Evolutionary conservation across 148 eudicot genomes (phyloP).

Genomic region (Mesembryanthemum crystallinum): DNA sequence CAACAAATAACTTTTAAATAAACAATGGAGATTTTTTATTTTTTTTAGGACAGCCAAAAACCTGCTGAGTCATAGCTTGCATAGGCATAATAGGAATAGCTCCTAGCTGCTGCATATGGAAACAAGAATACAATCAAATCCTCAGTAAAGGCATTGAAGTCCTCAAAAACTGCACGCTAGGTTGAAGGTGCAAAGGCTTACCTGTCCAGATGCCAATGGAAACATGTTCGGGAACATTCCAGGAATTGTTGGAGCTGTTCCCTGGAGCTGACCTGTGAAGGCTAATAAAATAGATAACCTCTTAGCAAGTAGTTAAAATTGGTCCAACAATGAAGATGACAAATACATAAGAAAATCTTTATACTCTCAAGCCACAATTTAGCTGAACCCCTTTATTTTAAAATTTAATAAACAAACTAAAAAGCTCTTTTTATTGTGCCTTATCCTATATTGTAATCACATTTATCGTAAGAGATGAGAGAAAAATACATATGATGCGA

Average conservation of each 20-base stretch:
- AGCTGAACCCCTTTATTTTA: neutral
- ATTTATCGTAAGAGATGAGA: slow-evolving; percentile 27
- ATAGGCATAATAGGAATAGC: slow-evolving; percentile 86
- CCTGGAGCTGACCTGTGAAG: slow-evolving; percentile 75
- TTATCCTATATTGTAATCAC: slow-evolving; percentile 21
- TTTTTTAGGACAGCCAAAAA: slow-evolving; percentile 15
- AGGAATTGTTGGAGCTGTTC: slow-evolving; percentile 63
- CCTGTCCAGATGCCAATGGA: slow-evolving; percentile 65
- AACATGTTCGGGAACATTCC: slow-evolving; percentile 88
- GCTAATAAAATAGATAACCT: slow-evolving; percentile 30
- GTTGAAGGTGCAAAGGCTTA: slow-evolving; percentile 18
- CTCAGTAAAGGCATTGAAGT: neutral
- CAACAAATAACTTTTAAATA: no score
- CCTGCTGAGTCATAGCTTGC: slow-evolving; percentile 99
- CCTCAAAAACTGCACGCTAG: neutral
- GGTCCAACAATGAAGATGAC: slow-evolving; percentile 2
- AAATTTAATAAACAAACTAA: neutral
- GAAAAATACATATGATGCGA: slow-evolving; percentile 47
- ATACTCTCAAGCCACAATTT: slow-evolving; percentile 7
- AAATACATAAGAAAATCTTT: neutral
- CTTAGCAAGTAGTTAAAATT: slow-evolving; percentile 23
- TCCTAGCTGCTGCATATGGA: slow-evolving; percentile 53
- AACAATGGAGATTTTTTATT: no score
- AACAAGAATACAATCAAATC: slow-evolving; percentile 3
- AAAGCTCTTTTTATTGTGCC: slow-evolving; percentile 1